Percentiles rank a stretch among this genome's conserved stretches.
phyloP scores from a whole-genome alignment of 2,329 filamentous ascomycete genomes.

The Fusarium agapanthi region DNA sequence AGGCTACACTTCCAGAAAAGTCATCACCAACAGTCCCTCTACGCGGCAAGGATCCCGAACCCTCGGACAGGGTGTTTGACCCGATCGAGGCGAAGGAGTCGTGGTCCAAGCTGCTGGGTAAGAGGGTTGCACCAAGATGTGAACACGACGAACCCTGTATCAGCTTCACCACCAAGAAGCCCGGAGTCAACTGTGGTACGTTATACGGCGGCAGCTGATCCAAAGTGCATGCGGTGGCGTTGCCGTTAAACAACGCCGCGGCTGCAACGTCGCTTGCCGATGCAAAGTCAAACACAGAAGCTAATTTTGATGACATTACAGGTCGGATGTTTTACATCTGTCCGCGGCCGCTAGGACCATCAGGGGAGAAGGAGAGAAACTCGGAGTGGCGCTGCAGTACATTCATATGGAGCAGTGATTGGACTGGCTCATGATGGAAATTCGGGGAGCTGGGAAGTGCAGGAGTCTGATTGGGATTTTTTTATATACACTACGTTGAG shows the following conservation, averaged over 20 bases:
- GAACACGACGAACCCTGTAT: conserved; percentile 91
- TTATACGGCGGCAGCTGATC: background rate
- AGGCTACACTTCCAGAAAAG: background rate
- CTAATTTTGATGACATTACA: conserved; percentile 43
- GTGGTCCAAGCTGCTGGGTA: conserved; percentile 86
- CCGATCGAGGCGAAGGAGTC: conserved; percentile 79
- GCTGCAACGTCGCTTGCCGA: background rate
- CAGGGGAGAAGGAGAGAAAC: conserved; percentile 82
- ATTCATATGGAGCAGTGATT: conserved; percentile 77
- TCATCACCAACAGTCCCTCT: background rate
- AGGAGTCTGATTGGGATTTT: background rate
- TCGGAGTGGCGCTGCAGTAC: conserved; percentile 89
- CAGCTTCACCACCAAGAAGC: conserved; percentile 84
- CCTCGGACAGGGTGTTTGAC: conserved; percentile 63
- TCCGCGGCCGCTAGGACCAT: conserved; percentile 79
- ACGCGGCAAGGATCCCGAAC: conserved; percentile 12
- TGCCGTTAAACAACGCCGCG: conserved; percentile 5
- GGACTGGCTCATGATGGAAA: conserved; percentile 49
- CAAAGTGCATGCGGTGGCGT: conserved; percentile 18
- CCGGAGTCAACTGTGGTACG: conserved; percentile 80
- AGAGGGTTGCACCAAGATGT: conserved; percentile 78
- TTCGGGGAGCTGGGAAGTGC: background rate
- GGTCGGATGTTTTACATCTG: conserved; percentile 72
- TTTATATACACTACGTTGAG: background rate
- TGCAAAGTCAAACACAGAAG: background rate